phyloP scores from a whole-genome alignment of 1,284 basidiomycete species.

The Cryptococcus hybrid region DNA sequence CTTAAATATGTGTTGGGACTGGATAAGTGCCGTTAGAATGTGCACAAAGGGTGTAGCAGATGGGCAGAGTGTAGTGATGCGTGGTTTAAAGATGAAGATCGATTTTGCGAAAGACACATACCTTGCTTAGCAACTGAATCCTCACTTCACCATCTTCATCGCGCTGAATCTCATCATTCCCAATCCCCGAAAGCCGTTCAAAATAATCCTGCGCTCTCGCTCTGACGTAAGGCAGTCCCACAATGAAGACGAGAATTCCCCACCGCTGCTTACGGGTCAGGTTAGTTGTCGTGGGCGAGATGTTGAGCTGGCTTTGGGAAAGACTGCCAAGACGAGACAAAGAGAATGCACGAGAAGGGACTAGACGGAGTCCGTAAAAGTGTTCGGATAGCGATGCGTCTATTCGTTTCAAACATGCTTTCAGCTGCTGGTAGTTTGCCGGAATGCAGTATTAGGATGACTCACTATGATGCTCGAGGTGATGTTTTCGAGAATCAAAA shows the following conservation, averaged over 20 bases:
- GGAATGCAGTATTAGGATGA: not conserved
- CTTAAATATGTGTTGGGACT: conserved; percentile 59
- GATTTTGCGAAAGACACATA: conserved; percentile 1
- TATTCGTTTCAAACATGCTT: conserved; percentile 5
- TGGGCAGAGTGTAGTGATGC: no score
- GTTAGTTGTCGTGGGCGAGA: conserved; percentile 5
- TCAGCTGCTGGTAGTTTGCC: not conserved
- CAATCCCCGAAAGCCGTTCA: conserved; percentile 82
- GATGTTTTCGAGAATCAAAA: conserved; percentile 89
- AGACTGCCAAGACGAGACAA: not conserved
- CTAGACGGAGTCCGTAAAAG: conserved; percentile 42
- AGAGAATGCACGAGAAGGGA: conserved; percentile 5
- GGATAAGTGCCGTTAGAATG: not conserved
- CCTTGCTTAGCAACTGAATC: conserved; percentile 26
- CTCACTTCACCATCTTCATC: conserved; percentile 58
- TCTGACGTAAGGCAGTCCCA: conserved; percentile 83
- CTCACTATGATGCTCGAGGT: conserved; percentile 75
- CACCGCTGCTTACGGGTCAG: conserved; percentile 43
- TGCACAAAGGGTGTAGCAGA: no score
- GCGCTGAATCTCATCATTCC: conserved; percentile 59
- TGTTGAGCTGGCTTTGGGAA: not conserved
- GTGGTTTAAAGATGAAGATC: not conserved
- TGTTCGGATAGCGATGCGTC: conserved; percentile 48
- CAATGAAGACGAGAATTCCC: conserved; percentile 74
- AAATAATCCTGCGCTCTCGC: conserved; percentile 88